A percentile compares a stretch with the other conserved stretches of the same genome.
Evolutionary conservation across 2,329 filamentous ascomycete species (phyloP).

Genomic region (Coniochaeta sp.): DNA sequence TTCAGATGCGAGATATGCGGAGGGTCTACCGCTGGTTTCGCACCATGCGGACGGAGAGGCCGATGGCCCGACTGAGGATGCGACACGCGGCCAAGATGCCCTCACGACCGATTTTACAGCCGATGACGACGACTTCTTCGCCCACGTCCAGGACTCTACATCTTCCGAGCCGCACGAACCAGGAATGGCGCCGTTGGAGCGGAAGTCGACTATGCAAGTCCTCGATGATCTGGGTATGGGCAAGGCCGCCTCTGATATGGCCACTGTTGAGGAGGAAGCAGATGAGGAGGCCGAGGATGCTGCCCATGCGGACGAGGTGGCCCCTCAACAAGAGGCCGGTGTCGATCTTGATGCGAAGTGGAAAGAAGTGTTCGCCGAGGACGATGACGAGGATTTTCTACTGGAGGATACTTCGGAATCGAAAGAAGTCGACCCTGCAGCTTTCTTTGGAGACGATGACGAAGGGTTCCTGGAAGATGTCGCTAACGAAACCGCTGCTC

Average conservation of each 20-base stretch:
- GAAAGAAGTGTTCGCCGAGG: conserved; percentile 73
- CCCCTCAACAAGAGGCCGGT: conserved; percentile 18
- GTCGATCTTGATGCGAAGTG: conserved; percentile 74
- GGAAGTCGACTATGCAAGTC: conserved; percentile 66
- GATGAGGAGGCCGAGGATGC: conserved; percentile 8
- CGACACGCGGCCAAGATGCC: conserved; percentile 8
- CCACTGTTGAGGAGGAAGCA: conserved; percentile 23
- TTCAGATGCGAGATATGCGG: conserved; percentile 57
- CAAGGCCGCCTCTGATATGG: conserved; percentile 17
- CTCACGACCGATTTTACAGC: conserved; percentile 38
- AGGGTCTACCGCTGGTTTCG: conserved; percentile 58
- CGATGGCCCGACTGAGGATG: conserved; percentile 1
- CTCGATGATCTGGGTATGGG: conserved; percentile 41
- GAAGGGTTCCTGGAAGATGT: conserved; percentile 77
- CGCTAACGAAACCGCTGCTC: conserved; percentile 29
- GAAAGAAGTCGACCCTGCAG: conserved; percentile 51
- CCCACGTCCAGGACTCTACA: conserved; percentile 34
- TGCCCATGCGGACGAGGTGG: conserved; percentile 6
- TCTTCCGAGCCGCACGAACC: conserved; percentile 18
- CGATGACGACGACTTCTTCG: conserved; percentile 57
- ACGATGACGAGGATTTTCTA: conserved; percentile 59
- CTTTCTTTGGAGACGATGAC: conserved; percentile 75
- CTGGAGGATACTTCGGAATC: conserved; percentile 44
- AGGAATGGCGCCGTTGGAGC: conserved; percentile 37
- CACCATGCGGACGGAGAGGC: conserved; percentile 22